Percentiles rank a stretch among this genome's conserved stretches.
phyloP scores from a whole-genome alignment of 495 filamentous ascomycete genomes.

The Penicillium roqueforti region DNA sequence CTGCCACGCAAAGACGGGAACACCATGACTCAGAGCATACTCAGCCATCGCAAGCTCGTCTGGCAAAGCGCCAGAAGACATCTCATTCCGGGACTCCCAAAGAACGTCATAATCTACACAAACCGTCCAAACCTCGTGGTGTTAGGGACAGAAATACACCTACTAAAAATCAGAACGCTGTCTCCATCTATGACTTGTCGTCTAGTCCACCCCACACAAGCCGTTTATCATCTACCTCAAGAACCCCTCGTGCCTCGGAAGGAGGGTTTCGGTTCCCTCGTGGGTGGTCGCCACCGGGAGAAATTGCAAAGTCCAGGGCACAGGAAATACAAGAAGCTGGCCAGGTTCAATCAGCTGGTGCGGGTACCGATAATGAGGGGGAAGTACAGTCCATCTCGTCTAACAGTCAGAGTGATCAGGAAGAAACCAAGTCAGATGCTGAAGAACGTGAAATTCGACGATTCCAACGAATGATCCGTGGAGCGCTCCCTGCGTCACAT shows the following conservation, averaged over 20 bases:
- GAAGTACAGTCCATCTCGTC: conserved; percentile 23
- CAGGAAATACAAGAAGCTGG: conserved; percentile 6
- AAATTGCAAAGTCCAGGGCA: conserved; percentile 19
- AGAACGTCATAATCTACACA: conserved; percentile 5
- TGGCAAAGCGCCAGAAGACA: conserved; percentile 33
- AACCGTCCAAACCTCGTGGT: conserved; percentile 18
- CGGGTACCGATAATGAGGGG: conserved; percentile 18
- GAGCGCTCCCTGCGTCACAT: conserved; percentile 90
- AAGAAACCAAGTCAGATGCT: conserved; percentile 12
- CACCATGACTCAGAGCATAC: neutral
- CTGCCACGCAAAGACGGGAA: neutral
- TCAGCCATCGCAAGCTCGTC: conserved; percentile 1
- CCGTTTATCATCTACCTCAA: conserved; percentile 24
- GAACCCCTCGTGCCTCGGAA: conserved; percentile 16
- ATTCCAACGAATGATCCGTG: conserved; percentile 60
- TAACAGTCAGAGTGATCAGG: conserved; percentile 13
- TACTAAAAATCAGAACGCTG: conserved; percentile 3
- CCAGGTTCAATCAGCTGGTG: conserved; percentile 8
- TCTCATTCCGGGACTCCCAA: conserved; percentile 20
- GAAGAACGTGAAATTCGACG: conserved; percentile 33
- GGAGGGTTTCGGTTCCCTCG: conserved; percentile 39
- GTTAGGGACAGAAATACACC: conserved; percentile 25
- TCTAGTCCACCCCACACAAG: conserved; percentile 42
- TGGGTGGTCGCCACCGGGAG: conserved; percentile 34
- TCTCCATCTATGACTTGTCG: conserved; percentile 29